Conservation (phyloP, 768 basidiomycete genomes). For the Nevesoporus exiguus region DNA sequence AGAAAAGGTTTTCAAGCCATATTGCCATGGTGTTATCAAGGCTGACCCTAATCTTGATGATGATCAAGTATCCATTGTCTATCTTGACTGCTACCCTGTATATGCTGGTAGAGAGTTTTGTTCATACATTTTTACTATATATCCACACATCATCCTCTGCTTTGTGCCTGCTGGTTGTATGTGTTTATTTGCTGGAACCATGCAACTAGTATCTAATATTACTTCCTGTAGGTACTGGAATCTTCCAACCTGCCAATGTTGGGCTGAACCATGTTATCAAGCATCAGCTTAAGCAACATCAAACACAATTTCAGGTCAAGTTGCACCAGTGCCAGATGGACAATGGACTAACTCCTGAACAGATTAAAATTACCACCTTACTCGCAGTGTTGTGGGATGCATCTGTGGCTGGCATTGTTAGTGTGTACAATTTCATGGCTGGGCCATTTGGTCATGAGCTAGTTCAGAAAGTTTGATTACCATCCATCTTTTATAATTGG, state of each 20-base stretch:
- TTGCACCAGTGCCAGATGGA: not conserved
- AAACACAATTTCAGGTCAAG: not conserved
- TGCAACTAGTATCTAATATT: not conserved
- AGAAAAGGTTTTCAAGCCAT: constrained; percentile 14
- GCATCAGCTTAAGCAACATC: not conserved
- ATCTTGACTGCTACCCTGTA: constrained; percentile 29
- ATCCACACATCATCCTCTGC: not conserved
- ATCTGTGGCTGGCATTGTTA: constrained; percentile 15
- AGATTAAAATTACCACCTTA: constrained; percentile 18
- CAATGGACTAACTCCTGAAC: constrained; percentile 12
- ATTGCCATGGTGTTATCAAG: constrained; percentile 7
- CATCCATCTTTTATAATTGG: no score
- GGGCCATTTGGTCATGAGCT: constrained; percentile 10
- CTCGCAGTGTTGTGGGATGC: constrained; percentile 21
- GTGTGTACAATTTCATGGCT: constrained; percentile 16
- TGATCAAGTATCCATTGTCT: constrained; percentile 21
- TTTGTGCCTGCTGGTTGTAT: not conserved
- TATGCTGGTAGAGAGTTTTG: constrained; percentile 25
- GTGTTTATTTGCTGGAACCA: not conserved
- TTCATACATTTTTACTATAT: constrained; percentile 3
- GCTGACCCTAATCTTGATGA: constrained; percentile 4
- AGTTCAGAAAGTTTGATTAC: constrained; percentile 9
- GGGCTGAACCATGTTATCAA: not conserved
- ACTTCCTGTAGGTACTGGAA: not conserved
- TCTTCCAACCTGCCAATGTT: not conserved